A percentile compares a stretch with the other conserved stretches of the same genome.
phyloP scores from a whole-genome alignment of 164 flowering plant species.

The Chimonanthus salicifolius region DNA sequence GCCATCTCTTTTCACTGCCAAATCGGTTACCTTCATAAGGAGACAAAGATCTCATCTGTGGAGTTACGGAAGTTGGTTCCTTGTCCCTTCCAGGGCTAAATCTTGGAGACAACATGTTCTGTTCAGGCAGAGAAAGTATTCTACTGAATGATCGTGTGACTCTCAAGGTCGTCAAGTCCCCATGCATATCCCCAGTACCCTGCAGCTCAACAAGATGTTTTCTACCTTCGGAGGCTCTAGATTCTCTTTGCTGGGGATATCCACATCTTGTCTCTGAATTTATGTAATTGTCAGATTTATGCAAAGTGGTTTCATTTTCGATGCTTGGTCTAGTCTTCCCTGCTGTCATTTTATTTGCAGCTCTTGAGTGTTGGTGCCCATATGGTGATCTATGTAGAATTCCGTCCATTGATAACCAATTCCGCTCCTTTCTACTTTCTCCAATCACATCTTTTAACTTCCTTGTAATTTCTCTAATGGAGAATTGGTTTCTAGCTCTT shows the following conservation, averaged over 20 bases:
- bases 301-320: conserved; percentile 15
- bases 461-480: conserved; percentile 61
- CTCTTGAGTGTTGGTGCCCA: conserved; percentile 16
- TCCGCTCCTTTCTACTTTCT: conserved; percentile 39
- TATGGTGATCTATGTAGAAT: conserved; percentile 16
- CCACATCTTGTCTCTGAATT: conserved; percentile 10
- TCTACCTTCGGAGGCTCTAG: conserved; percentile 62
- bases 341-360: conserved; percentile 9
- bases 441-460: conserved; percentile 61
- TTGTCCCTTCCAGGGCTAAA: conserved; percentile 51
- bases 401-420: conserved; percentile 27
- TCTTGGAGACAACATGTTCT: conserved; percentile 39
- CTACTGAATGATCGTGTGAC: conserved; percentile 20
- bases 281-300: conserved; percentile 9
- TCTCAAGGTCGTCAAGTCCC: conserved; percentile 14
- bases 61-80: conserved; percentile 26
- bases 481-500: conserved; percentile 46
- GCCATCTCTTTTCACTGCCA: conserved; percentile 17
- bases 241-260: conserved; percentile 28
- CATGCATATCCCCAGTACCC: conserved; percentile 7
- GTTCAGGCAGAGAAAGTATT: conserved; percentile 62
- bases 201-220: conserved; percentile 44
- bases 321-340: conserved; percentile 10
- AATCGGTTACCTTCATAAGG: conserved; percentile 15
- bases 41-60: conserved; percentile 31